A percentile compares a stretch with the other conserved stretches of the same genome.
Conservation (phyloP, 257 asterid species). For the Avicennia marina region DNA sequence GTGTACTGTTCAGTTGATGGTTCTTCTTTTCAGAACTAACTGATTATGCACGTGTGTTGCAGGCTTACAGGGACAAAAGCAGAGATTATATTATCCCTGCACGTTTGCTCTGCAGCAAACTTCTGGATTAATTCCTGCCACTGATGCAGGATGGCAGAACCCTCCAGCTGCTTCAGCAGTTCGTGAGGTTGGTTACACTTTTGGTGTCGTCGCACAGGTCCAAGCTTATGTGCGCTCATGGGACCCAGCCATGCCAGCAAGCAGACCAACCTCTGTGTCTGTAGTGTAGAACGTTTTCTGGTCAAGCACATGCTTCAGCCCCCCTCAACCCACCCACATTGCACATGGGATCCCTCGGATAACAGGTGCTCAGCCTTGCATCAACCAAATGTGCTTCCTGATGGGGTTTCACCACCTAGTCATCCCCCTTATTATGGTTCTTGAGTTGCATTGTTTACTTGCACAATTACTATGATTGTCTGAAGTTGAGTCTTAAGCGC, state of each 20-base stretch:
- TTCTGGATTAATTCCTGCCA: conserved; percentile 18
- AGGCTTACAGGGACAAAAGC: conserved; percentile 87
- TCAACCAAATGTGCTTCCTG: conserved; percentile 31
- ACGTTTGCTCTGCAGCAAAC: conserved; percentile 47
- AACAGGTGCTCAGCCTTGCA: conserved; percentile 32
- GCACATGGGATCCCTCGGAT: conserved; percentile 22
- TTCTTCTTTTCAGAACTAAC: conserved; percentile 11
- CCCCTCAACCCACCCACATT: conserved; percentile 27
- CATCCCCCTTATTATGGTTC: conserved; percentile 40
- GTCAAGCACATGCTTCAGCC: conserved; percentile 39
- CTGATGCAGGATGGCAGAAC: conserved; percentile 40
- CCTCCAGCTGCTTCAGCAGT: conserved; percentile 30
- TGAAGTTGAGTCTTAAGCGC: not conserved
- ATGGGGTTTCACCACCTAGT: conserved; percentile 33
- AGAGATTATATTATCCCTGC: conserved; percentile 67
- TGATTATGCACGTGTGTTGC: conserved; percentile 4
- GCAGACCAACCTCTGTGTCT: conserved; percentile 30
- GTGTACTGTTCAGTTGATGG: conserved; percentile 5
- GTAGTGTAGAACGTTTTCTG: conserved; percentile 35
- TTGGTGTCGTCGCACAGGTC: conserved; percentile 23
- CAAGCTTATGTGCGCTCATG: conserved; percentile 38
- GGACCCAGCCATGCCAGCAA: conserved; percentile 35
- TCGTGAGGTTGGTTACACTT: conserved; percentile 32
- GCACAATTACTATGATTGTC: not conserved
- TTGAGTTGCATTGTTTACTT: conserved; percentile 17